phyloP scores from a whole-genome alignment of 345 rosid species.

The Syzygium jambos region DNA sequence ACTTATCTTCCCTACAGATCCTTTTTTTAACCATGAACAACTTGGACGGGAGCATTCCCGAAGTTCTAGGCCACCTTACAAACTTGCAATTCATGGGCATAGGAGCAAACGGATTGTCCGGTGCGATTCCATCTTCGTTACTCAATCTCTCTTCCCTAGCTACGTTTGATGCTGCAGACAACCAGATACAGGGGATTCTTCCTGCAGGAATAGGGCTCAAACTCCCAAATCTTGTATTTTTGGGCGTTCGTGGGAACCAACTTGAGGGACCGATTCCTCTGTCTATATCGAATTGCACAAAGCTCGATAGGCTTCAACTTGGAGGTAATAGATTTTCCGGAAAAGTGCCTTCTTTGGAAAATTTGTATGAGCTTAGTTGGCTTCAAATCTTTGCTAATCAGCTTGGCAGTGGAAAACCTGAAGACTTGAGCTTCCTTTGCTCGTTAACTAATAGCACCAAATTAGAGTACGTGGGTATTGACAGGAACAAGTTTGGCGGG shows the following conservation, averaged over 20 bases:
- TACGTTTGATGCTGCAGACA: accelerated
- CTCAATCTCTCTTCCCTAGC: background rate
- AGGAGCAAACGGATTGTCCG: accelerated
- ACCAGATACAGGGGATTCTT: background rate
- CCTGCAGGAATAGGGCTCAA: background rate
- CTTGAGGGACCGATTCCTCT: accelerated
- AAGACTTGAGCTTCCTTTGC: background rate
- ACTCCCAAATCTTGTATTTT: accelerated
- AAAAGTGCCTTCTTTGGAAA: too few species aligned
- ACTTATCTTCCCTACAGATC: accelerated
- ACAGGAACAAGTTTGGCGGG: accelerated
- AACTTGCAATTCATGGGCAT: accelerated
- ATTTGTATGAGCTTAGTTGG: too few species aligned
- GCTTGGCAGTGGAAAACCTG: background rate
- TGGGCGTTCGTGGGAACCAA: accelerated
- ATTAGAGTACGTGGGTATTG: accelerated
- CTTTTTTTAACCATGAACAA: accelerated
- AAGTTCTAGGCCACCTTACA: background rate
- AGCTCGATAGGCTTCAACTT: background rate
- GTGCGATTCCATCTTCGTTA: background rate
- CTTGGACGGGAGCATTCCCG: background rate
- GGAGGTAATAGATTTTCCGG: too few species aligned
- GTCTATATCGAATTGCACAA: background rate
- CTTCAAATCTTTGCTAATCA: accelerated
- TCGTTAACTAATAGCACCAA: background rate